Evolutionary conservation across 129 eudicot genomes (phyloP).

Genomic region (Calendula officinalis): DNA sequence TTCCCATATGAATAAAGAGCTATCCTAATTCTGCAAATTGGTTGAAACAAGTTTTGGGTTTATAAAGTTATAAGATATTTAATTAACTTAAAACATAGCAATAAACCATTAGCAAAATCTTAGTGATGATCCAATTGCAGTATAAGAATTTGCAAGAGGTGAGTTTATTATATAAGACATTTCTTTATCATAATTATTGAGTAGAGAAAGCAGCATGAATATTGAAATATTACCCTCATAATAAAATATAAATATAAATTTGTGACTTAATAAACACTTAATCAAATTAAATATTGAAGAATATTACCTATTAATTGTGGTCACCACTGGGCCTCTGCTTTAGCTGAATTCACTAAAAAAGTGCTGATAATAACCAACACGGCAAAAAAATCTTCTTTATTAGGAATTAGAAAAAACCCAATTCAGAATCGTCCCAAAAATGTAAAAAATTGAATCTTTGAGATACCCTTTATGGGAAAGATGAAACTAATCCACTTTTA

Average conservation of each 20-base stretch:
- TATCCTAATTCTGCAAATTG: conserved; percentile 25
- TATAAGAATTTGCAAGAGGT: neutral
- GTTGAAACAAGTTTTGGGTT: conserved; percentile 13
- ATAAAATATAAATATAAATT: neutral
- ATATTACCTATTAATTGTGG: conserved; percentile 18
- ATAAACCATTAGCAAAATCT: conserved; percentile 10
- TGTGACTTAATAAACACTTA: neutral
- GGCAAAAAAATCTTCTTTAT: conserved; percentile 3
- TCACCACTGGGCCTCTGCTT: conserved; percentile 17
- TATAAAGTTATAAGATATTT: conserved; percentile 10
- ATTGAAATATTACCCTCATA: conserved; percentile 15
- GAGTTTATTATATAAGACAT: conserved; percentile 11
- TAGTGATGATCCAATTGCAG: conserved; percentile 20
- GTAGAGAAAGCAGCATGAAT: conserved; percentile 17
- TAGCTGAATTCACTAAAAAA: conserved; percentile 13
- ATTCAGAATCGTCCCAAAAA: conserved; percentile 17
- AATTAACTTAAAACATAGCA: neutral
- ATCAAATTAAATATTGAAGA: neutral
- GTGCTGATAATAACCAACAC: conserved; percentile 3
- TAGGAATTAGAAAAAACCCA: conserved; percentile 11
- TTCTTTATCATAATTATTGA: conserved; percentile 10
- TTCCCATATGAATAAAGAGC: conserved; percentile 43
- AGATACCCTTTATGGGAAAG: conserved; percentile 9
- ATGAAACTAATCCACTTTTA: conserved; percentile 11
- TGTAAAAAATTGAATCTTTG: conserved; percentile 10